Conservation (phyloP, 2,329 filamentous ascomycete species). For the Chaetomiaceae sp. region DNA sequence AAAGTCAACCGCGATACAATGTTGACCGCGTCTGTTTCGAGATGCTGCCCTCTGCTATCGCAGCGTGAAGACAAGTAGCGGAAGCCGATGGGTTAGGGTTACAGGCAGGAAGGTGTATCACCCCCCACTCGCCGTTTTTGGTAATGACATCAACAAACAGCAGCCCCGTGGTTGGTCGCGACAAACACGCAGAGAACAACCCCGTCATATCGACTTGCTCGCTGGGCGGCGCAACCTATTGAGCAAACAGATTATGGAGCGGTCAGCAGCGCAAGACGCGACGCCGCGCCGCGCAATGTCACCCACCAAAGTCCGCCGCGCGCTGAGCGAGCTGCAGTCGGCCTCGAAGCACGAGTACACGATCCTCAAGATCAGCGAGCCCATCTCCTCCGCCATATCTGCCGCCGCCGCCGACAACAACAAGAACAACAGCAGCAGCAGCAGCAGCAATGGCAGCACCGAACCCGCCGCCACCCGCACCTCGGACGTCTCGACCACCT, state of each 20-base stretch:
- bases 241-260: background rate
- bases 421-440: conserved; percentile 24
- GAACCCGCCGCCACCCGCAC: conserved; percentile 43
- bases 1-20: no score
- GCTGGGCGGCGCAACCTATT: background rate
- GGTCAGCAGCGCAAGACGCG: background rate
- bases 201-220: no score
- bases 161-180: background rate
- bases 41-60: no score
- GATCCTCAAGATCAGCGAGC: conserved; percentile 71
- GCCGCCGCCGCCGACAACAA: conserved; percentile 32
- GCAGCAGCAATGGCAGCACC: conserved; percentile 15
- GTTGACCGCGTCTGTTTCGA: no score
- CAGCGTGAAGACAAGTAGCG: no score
- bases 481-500: conserved; percentile 65
- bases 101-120: no score
- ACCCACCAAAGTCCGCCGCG: conserved; percentile 37
- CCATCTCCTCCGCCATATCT: conserved; percentile 52
- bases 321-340: conserved; percentile 47
- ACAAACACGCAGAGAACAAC: background rate
- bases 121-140: conserved; percentile 6
- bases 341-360: conserved; percentile 52
- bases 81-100: no score
- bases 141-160: conserved; percentile 14
- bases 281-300: conserved; percentile 9